Base-by-base conservation (phyloP, 768 basidiomycete species). In the Coprinellus micaceus region DNA sequence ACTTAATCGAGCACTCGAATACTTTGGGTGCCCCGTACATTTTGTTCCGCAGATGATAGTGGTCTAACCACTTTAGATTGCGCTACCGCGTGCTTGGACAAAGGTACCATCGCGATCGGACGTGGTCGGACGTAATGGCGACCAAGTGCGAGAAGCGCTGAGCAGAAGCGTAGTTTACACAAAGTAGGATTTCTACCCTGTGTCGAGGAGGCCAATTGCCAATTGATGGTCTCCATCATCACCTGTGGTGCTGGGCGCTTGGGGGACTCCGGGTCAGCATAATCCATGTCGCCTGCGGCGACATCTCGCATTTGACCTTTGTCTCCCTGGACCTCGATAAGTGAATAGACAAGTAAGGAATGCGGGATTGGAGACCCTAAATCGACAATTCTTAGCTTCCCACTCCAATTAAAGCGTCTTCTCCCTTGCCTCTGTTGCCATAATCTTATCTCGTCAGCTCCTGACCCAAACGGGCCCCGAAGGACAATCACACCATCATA, bases 41-140 rank as follows among this genome's bases (percentile, higher is more conserved):
- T 48, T 48, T 48, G 47, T 48, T 48, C 47, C 47, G 47, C 47
- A 17, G n/a, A 26, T 48, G 47, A 48, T 48, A 48, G 28, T 28
- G 28, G 47, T 48, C 47, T 48, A 48, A 28, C 17, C 47, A 30
- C 47, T 48, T 29, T 15, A 48, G 24, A 28, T n/a, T 28, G 29
- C 25, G 17, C 15, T 41, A 21, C 40, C 40, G 17, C 40, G 40
- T 41, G 17, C 40, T 41, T 25, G 28, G 47, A 28, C 21, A 30
- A 19, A 48, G 47, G 47, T 19, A 48, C 47, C 47, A 48, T 48
- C 47, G 47, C 28, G 17, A 13, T 30, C 28, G 25, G 19, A 43
- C 10, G 19, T 43, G 15, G n/a, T 43, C 40, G n/a, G 7, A 15
- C 15, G 13, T 17, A 17, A 43, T 43, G 40, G 40, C 13, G 15